Conservation (phyloP, 1,284 basidiomycete genomes). For the Rhodotorula glutinis region DNA sequence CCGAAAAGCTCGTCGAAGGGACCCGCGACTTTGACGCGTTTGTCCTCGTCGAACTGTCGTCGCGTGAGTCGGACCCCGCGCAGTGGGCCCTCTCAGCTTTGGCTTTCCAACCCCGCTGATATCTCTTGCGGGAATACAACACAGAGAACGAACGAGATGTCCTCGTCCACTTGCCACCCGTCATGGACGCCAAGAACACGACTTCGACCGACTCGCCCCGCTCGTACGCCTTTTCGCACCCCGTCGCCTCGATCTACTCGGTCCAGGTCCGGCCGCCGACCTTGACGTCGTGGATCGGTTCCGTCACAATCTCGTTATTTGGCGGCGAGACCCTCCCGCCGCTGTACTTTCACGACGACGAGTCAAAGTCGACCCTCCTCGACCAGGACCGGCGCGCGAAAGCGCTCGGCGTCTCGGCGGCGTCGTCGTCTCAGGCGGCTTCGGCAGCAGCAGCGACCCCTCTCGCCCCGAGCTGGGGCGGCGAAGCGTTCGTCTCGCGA, state of each 20-base stretch:
- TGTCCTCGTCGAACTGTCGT: constrained; percentile 33
- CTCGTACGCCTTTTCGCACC: constrained; percentile 90
- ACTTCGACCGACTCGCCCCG: not conserved
- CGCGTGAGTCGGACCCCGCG: not conserved
- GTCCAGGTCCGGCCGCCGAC: constrained; percentile 79
- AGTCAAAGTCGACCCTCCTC: constrained; percentile 64
- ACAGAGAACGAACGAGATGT: constrained; percentile 30
- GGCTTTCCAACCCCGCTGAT: not conserved
- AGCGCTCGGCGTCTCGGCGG: constrained; percentile 31
- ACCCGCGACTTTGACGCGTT: constrained; percentile 48
- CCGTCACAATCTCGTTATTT: constrained; percentile 69
- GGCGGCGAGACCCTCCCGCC: constrained; percentile 64
- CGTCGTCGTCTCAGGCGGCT: constrained; percentile 4
- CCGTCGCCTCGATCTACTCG: constrained; percentile 83
- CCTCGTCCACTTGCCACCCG: constrained; percentile 28
- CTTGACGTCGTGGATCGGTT: constrained; percentile 77
- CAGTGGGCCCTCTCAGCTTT: not conserved
- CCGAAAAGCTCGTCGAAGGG: constrained; percentile 73
- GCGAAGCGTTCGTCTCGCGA: constrained; percentile 66
- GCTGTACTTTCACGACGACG: constrained; percentile 94
- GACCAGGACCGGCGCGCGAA: constrained; percentile 40
- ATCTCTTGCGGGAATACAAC: not conserved
- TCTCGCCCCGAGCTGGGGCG: constrained; percentile 50
- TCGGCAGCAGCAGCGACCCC: not conserved
- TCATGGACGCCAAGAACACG: not conserved